These are phyloP conservation scores for Podaxis pistillaris DNA, from an alignment of 768 basidiomycete genomes.

Conservation along the genomic window DNA sequence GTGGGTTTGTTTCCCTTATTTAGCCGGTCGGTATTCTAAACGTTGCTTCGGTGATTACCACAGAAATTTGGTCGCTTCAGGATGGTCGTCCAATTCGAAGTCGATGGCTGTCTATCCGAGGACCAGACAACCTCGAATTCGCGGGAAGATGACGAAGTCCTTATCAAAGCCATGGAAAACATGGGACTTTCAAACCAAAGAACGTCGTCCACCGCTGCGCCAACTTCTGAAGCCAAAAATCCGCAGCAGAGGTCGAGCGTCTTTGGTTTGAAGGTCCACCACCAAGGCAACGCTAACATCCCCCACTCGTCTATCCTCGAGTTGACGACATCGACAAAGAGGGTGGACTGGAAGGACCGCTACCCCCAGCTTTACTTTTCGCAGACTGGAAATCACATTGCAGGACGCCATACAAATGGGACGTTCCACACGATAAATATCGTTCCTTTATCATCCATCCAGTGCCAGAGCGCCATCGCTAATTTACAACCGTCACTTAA, in stretches of 20 bases:
- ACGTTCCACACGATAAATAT: conserved; percentile 50
- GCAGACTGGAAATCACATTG: conserved; percentile 58
- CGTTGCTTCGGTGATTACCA: background rate
- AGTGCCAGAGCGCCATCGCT: conserved; percentile 29
- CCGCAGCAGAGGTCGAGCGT: background rate
- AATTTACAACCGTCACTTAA: conserved; percentile 33
- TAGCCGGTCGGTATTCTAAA: background rate
- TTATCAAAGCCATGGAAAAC: conserved; percentile 31
- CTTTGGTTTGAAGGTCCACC: conserved; percentile 22
- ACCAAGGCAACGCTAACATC: conserved; percentile 30
- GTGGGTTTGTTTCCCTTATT: conserved; percentile 34
- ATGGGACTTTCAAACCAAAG: conserved; percentile 26
- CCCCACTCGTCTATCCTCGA: conserved; percentile 44
- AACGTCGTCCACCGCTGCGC: background rate
- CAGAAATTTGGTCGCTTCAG: conserved; percentile 52
- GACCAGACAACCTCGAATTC: conserved; percentile 22
- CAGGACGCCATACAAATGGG: conserved; percentile 57
- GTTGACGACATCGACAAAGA: conserved; percentile 40
- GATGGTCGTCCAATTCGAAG: conserved; percentile 28
- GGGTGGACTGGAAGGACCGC: conserved; percentile 34
- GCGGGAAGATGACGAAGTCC: conserved; percentile 31
- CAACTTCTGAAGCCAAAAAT: background rate
- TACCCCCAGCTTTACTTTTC: conserved; percentile 72
- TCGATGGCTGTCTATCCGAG: conserved; percentile 25
- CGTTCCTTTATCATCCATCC: conserved; percentile 36